phyloP scores from a whole-genome alignment of 1,284 basidiomycete species.

The Trichosporon coremiiforme region DNA sequence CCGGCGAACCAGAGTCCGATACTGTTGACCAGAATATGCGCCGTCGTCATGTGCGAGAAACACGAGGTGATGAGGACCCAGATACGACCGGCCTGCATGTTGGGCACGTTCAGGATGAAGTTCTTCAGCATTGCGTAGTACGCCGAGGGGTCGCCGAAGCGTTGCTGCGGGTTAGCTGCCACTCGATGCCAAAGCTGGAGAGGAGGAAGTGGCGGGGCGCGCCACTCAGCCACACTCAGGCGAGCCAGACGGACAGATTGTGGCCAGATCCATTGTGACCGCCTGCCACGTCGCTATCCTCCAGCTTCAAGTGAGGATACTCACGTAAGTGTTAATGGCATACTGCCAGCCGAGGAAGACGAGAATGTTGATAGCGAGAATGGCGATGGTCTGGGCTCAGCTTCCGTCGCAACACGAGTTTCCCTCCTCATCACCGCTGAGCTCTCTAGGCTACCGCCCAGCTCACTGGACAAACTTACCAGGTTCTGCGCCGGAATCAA shows the following conservation, averaged over 20 bases:
- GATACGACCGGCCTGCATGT: slow-evolving; percentile 71
- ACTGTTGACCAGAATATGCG: slow-evolving; percentile 76
- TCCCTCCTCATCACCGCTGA: no score
- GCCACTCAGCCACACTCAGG: no score
- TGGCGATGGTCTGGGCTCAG: slow-evolving; percentile 2
- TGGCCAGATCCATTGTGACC: no score
- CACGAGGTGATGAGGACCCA: slow-evolving; percentile 76
- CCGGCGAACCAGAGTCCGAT: slow-evolving; percentile 80
- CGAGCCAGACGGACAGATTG: no score
- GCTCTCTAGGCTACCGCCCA: no score
- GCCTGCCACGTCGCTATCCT: no score
- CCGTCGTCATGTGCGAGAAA: slow-evolving; percentile 69
- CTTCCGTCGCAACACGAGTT: no score
- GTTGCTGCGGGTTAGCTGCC: slow-evolving; percentile 35
- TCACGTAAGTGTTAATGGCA: slow-evolving; percentile 44
- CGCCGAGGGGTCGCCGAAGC: slow-evolving; percentile 60
- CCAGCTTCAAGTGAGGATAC: no score
- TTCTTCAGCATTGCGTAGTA: slow-evolving; percentile 67
- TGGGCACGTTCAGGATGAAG: slow-evolving; percentile 65
- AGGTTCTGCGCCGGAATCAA: background rate
- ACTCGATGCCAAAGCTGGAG: no score
- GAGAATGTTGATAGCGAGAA: slow-evolving; percentile 51
- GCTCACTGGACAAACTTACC: no score
- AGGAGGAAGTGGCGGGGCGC: no score
- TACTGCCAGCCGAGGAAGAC: slow-evolving; percentile 56